Base-by-base conservation (phyloP, 169 alveolate species). In the Cryptosporidium sp. region DNA sequence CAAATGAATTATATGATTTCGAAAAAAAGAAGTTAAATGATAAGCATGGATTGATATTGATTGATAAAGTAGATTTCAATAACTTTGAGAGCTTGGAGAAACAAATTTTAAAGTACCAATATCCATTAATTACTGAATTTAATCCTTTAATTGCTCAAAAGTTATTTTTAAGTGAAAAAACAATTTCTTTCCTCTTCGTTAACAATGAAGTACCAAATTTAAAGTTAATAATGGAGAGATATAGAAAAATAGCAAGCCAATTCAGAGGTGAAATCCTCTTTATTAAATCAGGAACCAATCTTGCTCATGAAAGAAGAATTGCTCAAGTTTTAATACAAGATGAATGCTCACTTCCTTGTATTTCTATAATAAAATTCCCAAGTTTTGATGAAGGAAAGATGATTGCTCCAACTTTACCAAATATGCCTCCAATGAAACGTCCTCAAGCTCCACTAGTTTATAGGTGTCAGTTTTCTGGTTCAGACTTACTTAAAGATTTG, bases 221-320 rank as follows among this genome's bases (percentile, higher is more conserved):
- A 21, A 26, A 80, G 14, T 29, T 26, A 62, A 39, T 65, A 21
- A 39, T 80, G 89, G 41, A 65, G 35, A 80, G 80, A 39, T 80
- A 43, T 41, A 59, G 50, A 65, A 39, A 9, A 29, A 14, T 80
- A 14, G 89, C 89, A 9, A 80, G 12, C 18, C 26, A 41, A 65
- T 80, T 80, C 35, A 80, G 89, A 80, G 89, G 89, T 6, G 75
- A 80, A 6, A 59, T 80, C 14, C n/a, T 61, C 7, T 80, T 80
- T 80, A 39, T 80, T 33, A 59, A 50, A 23, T 45, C 70, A 37
- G 75, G 89, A 41, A 62, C 39, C 21, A 39, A 74, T 62, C 75
- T 80, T 39, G 70, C 89, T 10, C 80, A 62, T 26, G 89, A 80
- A 29, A 80, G 50, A 48, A 59, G 89, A 80, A 80, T 80, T 41